Base-by-base conservation (phyloP, 2,329 filamentous ascomycete species). In the Clonostachys byssicola region DNA sequence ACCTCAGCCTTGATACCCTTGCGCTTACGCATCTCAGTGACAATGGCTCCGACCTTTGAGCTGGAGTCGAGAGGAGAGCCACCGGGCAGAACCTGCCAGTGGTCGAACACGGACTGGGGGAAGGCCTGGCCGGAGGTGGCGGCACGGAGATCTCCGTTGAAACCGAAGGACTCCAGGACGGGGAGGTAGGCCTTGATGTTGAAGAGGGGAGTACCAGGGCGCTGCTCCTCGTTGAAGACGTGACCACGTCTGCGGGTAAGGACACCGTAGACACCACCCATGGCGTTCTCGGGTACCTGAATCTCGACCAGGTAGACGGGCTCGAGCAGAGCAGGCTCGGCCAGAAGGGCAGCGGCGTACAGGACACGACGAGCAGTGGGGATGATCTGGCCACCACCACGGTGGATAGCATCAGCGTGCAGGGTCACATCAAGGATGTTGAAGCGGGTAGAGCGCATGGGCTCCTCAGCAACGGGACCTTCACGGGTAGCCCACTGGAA, bases 191-290 rank as follows among this genome's bases (percentile, higher is more conserved):
- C 90, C 85, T 95, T 96, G 83, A 99, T 89, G 75, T 89, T 97
- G 89, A 97, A 99, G 54, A 99, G 88, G 75, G 94, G 94, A 72
- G 94, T 99, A 77, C 94, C 94, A 55, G 92, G 89, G 68, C 94
- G 90, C 83, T 99, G 94, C 81, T 95, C 89, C 81, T 99, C 94
- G 71, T 81, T 80, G 85, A 97, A 96, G 77, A 99, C 94, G 85
- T 97, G 92, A 83, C 94, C 94, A 88, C 94, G 87, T 74, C 92
- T 83, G 68, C 92, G 88, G 76, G 92, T 96, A 64, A 99, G 89
- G 69, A 96, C 92, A 87, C 92, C 89, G 78, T 99, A 99, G 75
- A 99, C 95, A 84, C 94, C 94, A 83, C 94, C 94, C 94, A 99
- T 97, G 71, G 94, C 92, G 67, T 86, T 80, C 83, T 99, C 94